Conservation (phyloP, 2,329 filamentous ascomycete genomes). For the Calonectria pteridis region DNA sequence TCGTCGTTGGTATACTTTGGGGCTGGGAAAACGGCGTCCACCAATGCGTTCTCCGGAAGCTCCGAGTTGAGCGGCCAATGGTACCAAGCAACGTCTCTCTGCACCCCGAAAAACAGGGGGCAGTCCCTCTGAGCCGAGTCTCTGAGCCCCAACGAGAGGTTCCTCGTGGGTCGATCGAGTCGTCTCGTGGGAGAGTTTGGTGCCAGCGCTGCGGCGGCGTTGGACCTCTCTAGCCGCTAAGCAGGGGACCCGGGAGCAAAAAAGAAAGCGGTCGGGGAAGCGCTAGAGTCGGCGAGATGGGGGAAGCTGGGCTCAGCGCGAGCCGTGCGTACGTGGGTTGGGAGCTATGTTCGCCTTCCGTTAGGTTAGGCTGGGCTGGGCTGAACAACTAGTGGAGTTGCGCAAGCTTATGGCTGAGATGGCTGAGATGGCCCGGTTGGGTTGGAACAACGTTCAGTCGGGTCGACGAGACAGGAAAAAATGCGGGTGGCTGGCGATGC, state of each 20-base stretch:
- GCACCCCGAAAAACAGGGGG: not conserved
- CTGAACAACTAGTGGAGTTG: constrained; percentile 14
- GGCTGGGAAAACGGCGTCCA: constrained; percentile 18
- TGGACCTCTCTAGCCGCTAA: not conserved
- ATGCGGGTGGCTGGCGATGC: constrained; percentile 29
- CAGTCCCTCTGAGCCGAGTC: not conserved
- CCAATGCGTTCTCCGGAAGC: constrained; percentile 15
- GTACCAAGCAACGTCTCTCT: not conserved
- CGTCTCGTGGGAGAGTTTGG: constrained; percentile 9
- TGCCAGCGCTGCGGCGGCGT: constrained; percentile 6
- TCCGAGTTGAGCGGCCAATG: constrained; percentile 8
- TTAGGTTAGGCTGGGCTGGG: constrained; percentile 14
- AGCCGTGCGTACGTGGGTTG: not conserved
- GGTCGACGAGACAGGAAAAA: constrained; percentile 6
- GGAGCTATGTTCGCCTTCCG: constrained; percentile 8
- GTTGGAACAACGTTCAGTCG: not conserved
- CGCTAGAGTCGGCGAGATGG: constrained; percentile 11
- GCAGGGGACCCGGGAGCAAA: constrained; percentile 13
- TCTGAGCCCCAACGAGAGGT: not conserved
- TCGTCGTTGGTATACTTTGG: constrained; percentile 1
- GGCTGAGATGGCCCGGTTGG: constrained; percentile 3
- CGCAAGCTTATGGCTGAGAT: not conserved
- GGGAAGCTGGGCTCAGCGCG: not conserved
- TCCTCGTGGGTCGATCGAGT: constrained; percentile 2
- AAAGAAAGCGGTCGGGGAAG: constrained; percentile 31